Evolutionary conservation across 139 green algal species (phyloP), one percentile per base, ranked within the genome.

Genomic region (Asterochloris erici): DNA sequence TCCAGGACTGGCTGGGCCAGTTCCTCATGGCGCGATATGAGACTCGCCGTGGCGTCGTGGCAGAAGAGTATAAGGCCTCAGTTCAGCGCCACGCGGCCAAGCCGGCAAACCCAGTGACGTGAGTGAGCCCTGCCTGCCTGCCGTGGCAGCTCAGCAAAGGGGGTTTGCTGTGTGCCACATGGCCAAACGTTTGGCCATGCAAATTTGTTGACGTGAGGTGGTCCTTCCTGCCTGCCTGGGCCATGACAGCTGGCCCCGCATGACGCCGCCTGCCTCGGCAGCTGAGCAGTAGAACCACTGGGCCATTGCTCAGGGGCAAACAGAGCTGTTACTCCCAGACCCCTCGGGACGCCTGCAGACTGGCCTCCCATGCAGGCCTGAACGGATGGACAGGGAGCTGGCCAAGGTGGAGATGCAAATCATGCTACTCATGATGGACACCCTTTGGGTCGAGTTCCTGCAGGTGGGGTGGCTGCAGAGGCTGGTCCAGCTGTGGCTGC

Each of bases 361-460:
- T 71, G 19, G 1, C 66, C 17, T 26, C 1, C n/a, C 1, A 71
- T 71, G 66, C 21, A 26, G 66, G 19, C 66, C 66, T 71, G 66
- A 71, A 2, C 10, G 6, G 4, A 13, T 71, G 66, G 17, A 24
- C 4, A 26, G 66, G 15, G 63, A 47, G 74, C 15, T 47, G 27
- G 14, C 47, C 68, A 0, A 68, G 23, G 38, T 54, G 74, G 74
- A 79, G 21, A 27, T 26, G 47, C 17, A 68, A 17, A 68, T 68
- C 21, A 79, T 79, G 74, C 74, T 79, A 24, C 11, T 68, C 21
- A 68, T 60, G 19, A 24, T 79, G 23, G 74, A 79, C 23, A 38
- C 68, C 47, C 64, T 79, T 28, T 79, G 74, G 74, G 68, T 79
- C 23, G 54, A 79, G 17, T 79, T 79, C 10, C 14, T 79, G 11